A percentile compares a stretch with the other conserved stretches of the same genome.
phyloP scores from a whole-genome alignment of 768 basidiomycete species.

The Coprinopsis sp. region DNA sequence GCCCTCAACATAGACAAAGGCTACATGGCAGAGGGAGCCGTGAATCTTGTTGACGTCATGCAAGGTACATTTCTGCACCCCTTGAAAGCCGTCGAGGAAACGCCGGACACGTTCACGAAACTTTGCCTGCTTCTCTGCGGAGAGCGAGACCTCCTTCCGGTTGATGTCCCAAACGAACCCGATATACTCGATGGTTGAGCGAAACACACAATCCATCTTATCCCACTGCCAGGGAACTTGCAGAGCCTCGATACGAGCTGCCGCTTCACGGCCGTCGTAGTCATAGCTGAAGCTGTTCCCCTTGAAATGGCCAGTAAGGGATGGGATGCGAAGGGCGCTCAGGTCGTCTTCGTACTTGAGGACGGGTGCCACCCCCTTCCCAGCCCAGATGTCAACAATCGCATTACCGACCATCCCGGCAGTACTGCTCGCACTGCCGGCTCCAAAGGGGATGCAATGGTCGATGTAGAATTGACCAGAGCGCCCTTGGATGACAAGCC shows the following conservation, averaged over 20 bases:
- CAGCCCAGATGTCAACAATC: constrained; percentile 19
- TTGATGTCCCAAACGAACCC: constrained; percentile 28
- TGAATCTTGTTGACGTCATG: constrained; percentile 18
- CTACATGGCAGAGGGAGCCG: constrained; percentile 26
- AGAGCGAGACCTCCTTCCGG: constrained; percentile 19
- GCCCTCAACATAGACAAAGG: constrained; percentile 29
- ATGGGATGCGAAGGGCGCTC: background rate
- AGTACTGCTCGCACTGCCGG: constrained; percentile 18
- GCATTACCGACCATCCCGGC: constrained; percentile 19
- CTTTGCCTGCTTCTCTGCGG: constrained; percentile 23
- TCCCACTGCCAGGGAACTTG: constrained; percentile 22
- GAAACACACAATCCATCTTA: constrained; percentile 19
- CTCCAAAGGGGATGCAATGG: constrained; percentile 19
- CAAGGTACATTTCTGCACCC: constrained; percentile 4
- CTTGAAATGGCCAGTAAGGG: background rate
- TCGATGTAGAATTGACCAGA: constrained; percentile 17
- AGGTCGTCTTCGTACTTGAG: constrained; percentile 16
- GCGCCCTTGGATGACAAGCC: constrained; percentile 16
- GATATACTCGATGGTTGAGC: constrained; percentile 17
- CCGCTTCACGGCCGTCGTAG: background rate
- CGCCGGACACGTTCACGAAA: constrained; percentile 14
- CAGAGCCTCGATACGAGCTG: background rate
- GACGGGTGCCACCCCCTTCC: constrained; percentile 11
- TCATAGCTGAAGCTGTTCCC: background rate
- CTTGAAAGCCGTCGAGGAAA: constrained; percentile 10